Evolutionary conservation across 768 basidiomycete genomes (phyloP), one percentile per base, ranked within the genome.

Genomic region (Naganishia friedmannii): DNA sequence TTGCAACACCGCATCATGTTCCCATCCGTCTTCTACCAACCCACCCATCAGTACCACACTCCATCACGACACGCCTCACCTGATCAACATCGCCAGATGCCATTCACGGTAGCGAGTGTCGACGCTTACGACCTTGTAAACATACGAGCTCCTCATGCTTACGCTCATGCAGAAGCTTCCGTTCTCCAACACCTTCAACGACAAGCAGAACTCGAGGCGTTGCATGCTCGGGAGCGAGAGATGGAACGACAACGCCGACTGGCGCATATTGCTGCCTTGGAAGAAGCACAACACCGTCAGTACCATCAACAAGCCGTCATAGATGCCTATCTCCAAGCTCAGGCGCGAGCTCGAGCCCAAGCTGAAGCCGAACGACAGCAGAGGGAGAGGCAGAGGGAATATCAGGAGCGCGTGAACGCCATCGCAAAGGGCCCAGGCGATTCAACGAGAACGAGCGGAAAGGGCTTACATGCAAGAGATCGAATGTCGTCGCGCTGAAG

Each of bases 311-410:
- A 63, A 28, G 60, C 60, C 3, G 60, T 63, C 29, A 58, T 58
- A 8, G 39, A 45, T 45, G 60, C 37, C 46, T 63, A 63, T 19
- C n/a, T 63, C 21, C 60, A 45, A 28, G 60, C 60, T 5, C 39
- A 63, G 39, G 39, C 32, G 3, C 37, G 39, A 19, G 60, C 60
- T 15, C 60, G 60, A 1, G 60, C 60, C 46, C 60, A 63, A 46
- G 60, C 60, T 42, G 60, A 63, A 26, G 60, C 60, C 7, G 60
- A 63, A 29, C 37, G n/a, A 26, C 21, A 26, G 42, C 60, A 63
- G 28, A n/a, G 60, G 39, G 60, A 63, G 42, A 31, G 60, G 26
- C 60, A 63, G 60, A 45, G 60, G 26, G 8, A 45, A 42, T 63
- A 63, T 63, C 23, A 42, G 15, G 23, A 63, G 23, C 60, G 39